Evolutionary conservation across 2,329 filamentous ascomycete species (phyloP), one percentile per base, ranked within the genome.

Genomic region (Pyrenophora graminea): DNA sequence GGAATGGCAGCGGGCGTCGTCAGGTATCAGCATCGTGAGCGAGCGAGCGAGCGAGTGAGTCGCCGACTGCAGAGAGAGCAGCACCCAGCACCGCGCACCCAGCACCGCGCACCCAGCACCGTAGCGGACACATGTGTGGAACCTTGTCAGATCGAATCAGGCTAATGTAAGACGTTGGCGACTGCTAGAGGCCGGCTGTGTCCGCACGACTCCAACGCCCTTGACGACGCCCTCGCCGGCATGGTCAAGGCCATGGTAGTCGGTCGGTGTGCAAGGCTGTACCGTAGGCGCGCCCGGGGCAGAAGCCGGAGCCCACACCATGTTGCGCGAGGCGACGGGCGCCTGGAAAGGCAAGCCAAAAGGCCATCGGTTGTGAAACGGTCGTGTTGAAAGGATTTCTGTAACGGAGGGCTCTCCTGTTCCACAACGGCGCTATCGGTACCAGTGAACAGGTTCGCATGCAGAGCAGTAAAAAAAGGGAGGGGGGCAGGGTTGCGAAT

Each of bases 111-210:
- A 15, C 15, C 15, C 19, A 21, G 19, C 19, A 21, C 19, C 19
- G 43, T 49, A 53, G 51, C 48, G 34, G 54, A 43, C 38, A 15
- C 41, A 45, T 45, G 44, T 51, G 59, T 63, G 63, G 58, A 62
- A 61, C 62, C 59, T 63, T 68, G 67, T 64, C 62, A 61, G 58
- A 57, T 66, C 64, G 51, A 66, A 69, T 60, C 58, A 70, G 69
- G 68, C 70, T 72, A 70, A 70, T 68, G 55, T 58, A 47, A 63
- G 61, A 67, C 66, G 64, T 69, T 67, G 61, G 48, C 58, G 55
- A 57, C 49, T 55, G 61, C 62, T 66, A 64, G 61, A 53, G 63
- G 53, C 61, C 68, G 63, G 66, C 61, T 67, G 56, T 51, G 62
- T 63, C 66, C 64, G 67, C 55, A 45, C 51, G 43, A 56, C 56